A percentile compares a stretch with the other conserved stretches of the same genome.
These are phyloP conservation scores for Clausena lansium DNA, from an alignment of 345 rosid genomes.

Conservation along the genomic window DNA sequence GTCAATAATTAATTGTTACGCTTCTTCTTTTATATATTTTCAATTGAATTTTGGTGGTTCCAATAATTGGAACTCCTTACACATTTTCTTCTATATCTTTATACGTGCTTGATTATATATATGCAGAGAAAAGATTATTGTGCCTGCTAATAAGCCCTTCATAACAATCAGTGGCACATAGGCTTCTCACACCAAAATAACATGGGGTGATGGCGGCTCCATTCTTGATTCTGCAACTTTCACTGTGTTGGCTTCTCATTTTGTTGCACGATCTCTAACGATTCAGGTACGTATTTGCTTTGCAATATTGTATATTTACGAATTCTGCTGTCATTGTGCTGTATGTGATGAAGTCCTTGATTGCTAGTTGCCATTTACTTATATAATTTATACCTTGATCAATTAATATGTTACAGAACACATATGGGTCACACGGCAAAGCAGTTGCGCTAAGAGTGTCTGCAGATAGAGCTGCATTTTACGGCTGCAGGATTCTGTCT, in stretches of 20 bases:
- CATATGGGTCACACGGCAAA: constrained; percentile 42
- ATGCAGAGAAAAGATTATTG: constrained; percentile 51
- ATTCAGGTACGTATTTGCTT: constrained; percentile 27
- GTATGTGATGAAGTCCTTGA: no score
- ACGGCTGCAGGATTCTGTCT: constrained; percentile 55
- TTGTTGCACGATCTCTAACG: constrained; percentile 60
- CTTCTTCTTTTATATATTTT: no score
- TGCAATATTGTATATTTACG: no score
- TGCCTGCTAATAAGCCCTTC: constrained; percentile 70
- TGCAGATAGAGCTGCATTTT: constrained; percentile 63
- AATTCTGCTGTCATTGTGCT: no score
- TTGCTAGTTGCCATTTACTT: no score
- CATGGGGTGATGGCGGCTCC: constrained; percentile 50
- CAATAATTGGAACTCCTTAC: background rate
- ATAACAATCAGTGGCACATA: constrained; percentile 68
- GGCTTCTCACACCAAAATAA: constrained; percentile 42
- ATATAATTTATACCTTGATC: no score
- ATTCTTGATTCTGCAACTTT: constrained; percentile 54
- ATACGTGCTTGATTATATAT: background rate
- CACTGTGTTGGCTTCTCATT: constrained; percentile 59
- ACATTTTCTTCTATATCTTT: no score
- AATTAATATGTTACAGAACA: constrained; percentile 34
- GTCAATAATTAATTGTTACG: constrained; percentile 20
- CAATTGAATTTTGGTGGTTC: no score
- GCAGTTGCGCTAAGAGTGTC: constrained; percentile 73